phyloP scores from a whole-genome alignment of 2,329 filamentous ascomycete species.

The Aspergillus hortae region DNA sequence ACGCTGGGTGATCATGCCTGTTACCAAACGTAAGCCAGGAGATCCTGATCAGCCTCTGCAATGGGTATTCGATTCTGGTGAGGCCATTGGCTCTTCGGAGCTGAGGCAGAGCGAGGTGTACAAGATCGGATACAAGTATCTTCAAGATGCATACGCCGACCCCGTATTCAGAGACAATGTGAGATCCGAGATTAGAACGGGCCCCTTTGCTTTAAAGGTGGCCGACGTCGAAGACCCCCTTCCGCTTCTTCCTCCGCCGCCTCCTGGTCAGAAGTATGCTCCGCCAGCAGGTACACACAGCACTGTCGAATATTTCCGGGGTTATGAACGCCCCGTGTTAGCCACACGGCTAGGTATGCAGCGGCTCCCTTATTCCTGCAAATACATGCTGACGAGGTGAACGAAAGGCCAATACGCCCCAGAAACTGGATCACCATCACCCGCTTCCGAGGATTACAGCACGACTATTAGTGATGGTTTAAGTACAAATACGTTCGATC shows the following conservation, averaged over 20 bases:
- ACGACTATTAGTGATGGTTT: background rate
- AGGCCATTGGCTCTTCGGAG: background rate
- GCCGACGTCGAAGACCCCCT: constrained; percentile 18
- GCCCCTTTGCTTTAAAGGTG: background rate
- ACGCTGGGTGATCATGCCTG: constrained; percentile 13
- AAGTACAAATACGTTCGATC: background rate
- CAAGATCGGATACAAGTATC: constrained; percentile 18
- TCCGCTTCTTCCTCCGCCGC: constrained; percentile 16
- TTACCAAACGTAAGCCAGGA: background rate
- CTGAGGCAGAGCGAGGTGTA: constrained; percentile 11
- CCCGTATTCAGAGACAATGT: constrained; percentile 12
- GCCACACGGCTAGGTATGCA: constrained; percentile 5
- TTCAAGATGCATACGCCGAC: constrained; percentile 13
- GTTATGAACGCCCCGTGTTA: constrained; percentile 8
- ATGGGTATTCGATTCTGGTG: constrained; percentile 21
- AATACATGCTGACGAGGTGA: too few relatives aligned
- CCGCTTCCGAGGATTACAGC: background rate
- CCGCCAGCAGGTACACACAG: background rate
- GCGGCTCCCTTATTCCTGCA: background rate
- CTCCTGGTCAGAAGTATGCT: constrained; percentile 1
- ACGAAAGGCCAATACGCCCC: too few relatives aligned
- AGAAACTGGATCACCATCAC: background rate
- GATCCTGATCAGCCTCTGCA: background rate
- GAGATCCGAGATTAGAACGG: constrained; percentile 7
- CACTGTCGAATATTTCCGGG: background rate